Evolutionary conservation across 768 basidiomycete genomes (phyloP), one percentile per base, ranked within the genome.

Genomic region (Kwoniella shandongensis): DNA sequence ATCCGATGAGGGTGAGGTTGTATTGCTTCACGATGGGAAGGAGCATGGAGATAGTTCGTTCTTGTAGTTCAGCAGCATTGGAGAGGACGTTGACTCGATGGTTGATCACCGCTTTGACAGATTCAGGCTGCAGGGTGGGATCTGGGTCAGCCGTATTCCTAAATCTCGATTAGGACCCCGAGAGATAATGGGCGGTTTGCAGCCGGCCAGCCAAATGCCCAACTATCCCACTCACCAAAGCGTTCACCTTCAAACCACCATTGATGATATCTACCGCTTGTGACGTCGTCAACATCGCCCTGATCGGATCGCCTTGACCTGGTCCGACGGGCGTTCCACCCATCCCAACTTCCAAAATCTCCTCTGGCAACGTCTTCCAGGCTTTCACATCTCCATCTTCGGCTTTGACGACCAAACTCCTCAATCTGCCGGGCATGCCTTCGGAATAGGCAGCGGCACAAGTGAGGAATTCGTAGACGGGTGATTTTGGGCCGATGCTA

Each of bases 201-300:
- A n/a, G n/a, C n/a, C n/a, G n/a, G n/a, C n/a, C n/a, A 32, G 6
- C 59, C 62, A 13, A 59, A 54, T 17, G 10, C 6, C 10, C 4
- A 41, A 39, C 13, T 6, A 23, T 17, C 12, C 26, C 0, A 44
- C 61, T 38, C 44, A 65, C 65, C 26, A 92, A 81, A 27, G 88
- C 88, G 64, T 90, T 91, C 22, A 81, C 80, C 74, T 89, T 88
- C 22, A 76, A 63, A 15, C 75, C 75, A 25, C 75, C 75, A 25
- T 66, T 48, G 50, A 82, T 73, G 45, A 91, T 70, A 67, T 89
- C 88, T 35, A 86, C 81, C 1, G 89, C 89, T 73, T 89, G 87
- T 1, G 89, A 89, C 22, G 70, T 72, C 12, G 52, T 62, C 65
- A 72, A 61, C 27, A 68, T 59, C 25, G 60, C 44, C 23, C 58